These are phyloP conservation scores for Skeletonema potamos DNA, from an alignment of 108 stramenopile species.

Conservation along the genomic window DNA sequence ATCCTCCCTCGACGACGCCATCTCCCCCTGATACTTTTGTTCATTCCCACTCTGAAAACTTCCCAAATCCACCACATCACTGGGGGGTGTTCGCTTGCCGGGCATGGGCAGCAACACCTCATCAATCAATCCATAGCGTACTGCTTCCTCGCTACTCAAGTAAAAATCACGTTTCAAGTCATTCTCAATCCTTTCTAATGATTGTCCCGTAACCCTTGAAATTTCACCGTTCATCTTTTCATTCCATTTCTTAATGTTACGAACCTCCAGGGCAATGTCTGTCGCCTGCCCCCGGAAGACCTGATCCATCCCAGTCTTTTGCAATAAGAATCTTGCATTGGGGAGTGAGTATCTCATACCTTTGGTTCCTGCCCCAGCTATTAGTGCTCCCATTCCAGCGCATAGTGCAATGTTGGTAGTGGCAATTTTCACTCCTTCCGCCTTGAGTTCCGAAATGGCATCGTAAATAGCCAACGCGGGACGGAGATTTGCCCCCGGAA, in stretches of 20 bases:
- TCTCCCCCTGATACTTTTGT: slow-evolving; percentile 72
- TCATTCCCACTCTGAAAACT: slow-evolving; percentile 75
- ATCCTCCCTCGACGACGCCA: not conserved
- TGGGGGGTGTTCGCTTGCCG: slow-evolving; percentile 56
- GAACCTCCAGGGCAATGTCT: slow-evolving; percentile 87
- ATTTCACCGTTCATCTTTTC: slow-evolving; percentile 72
- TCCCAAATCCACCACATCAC: slow-evolving; percentile 67
- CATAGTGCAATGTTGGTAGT: slow-evolving; percentile 91
- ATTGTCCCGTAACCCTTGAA: slow-evolving; percentile 79
- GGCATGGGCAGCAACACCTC: slow-evolving; percentile 70
- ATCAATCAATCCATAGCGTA: slow-evolving; percentile 87
- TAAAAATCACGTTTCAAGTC: slow-evolving; percentile 96
- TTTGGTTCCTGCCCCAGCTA: slow-evolving; percentile 86
- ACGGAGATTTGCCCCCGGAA: slow-evolving; percentile 83
- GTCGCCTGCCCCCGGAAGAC: slow-evolving; percentile 88
- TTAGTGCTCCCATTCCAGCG: slow-evolving; percentile 91
- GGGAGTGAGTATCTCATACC: slow-evolving; percentile 83
- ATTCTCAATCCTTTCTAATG: slow-evolving; percentile 63
- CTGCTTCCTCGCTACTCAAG: slow-evolving; percentile 87
- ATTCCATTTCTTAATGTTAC: slow-evolving; percentile 74
- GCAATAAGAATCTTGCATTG: slow-evolving; percentile 90
- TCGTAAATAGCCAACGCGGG: slow-evolving; percentile 90
- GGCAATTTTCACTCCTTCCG: slow-evolving; percentile 56
- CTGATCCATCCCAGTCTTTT: slow-evolving; percentile 88
- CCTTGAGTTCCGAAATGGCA: slow-evolving; percentile 72